Percentiles rank a stretch among this genome's conserved stretches.
phyloP scores from a whole-genome alignment of 352 stramenopile genomes.

The Globisporangium yorkense region DNA sequence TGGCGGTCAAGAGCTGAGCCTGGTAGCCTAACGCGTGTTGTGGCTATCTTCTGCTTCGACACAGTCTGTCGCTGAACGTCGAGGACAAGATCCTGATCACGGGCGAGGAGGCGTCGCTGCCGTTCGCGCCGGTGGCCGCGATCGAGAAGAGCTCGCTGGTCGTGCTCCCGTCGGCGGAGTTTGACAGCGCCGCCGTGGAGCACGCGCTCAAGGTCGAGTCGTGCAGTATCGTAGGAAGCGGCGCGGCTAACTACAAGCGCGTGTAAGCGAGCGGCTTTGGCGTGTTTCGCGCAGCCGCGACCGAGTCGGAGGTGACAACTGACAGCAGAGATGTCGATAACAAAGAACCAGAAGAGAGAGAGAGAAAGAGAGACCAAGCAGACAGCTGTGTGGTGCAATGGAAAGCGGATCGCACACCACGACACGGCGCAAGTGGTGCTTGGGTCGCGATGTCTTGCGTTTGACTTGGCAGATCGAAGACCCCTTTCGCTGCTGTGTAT shows the following conservation, averaged over 20 bases:
- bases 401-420: too few relatives aligned
- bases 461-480: too few relatives aligned
- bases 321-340: too few relatives aligned
- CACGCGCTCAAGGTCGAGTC: constrained; percentile 72
- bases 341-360: too few relatives aligned
- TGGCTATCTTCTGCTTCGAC: neutral
- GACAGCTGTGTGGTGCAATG: too few relatives aligned
- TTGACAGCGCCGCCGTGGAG: constrained; percentile 57
- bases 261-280: constrained; percentile 38
- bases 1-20: neutral
- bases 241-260: constrained; percentile 75
- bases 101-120: constrained; percentile 54
- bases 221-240: constrained; percentile 74
- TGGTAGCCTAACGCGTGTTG: neutral
- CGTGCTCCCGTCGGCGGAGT: constrained; percentile 71
- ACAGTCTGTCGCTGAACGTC: constrained; percentile 58
- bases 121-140: constrained; percentile 67
- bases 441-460: too few relatives aligned
- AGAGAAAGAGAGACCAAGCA: too few relatives aligned
- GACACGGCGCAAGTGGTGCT: too few relatives aligned
- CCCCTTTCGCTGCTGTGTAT: too few relatives aligned
- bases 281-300: neutral
- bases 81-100: constrained; percentile 83
- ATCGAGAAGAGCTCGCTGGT: constrained; percentile 71
- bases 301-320: too few relatives aligned